Conservation (phyloP, 2,329 filamentous ascomycete species). For the Colletotrichum aenigma region DNA sequence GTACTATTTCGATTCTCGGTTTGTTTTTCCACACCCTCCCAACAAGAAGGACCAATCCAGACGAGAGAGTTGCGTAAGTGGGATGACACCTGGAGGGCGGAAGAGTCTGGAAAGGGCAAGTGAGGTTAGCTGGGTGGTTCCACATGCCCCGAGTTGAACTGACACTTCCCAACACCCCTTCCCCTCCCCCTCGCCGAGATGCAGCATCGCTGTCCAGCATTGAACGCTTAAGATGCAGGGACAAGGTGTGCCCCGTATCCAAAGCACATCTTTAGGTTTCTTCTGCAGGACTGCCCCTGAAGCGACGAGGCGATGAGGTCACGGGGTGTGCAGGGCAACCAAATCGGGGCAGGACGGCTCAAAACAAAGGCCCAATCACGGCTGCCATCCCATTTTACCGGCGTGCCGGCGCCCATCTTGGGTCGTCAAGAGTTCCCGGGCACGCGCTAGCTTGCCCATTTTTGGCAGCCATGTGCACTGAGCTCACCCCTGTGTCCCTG, state of each 20-base stretch:
- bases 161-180: background rate
- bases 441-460: background rate
- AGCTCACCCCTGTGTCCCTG: background rate
- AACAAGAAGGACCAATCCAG: background rate
- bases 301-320: background rate
- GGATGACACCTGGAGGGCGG: background rate
- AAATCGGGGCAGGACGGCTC: background rate
- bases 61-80: background rate
- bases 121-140: background rate
- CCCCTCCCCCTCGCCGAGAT: background rate
- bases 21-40: background rate
- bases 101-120: conserved; percentile 4
- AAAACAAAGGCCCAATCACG: conserved; percentile 9
- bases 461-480: conserved; percentile 4
- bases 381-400: conserved; percentile 4
- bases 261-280: background rate
- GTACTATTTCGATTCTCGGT: background rate
- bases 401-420: background rate
- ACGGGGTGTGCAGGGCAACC: background rate
- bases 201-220: background rate
- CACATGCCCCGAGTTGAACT: background rate
- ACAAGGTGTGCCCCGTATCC: conserved; percentile 8
- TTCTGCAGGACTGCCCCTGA: background rate
- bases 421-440: background rate
- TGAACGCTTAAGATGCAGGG: background rate